phyloP scores from a whole-genome alignment of 2,329 filamentous ascomycete species.

The Teratosphaeria epicoccoides region DNA sequence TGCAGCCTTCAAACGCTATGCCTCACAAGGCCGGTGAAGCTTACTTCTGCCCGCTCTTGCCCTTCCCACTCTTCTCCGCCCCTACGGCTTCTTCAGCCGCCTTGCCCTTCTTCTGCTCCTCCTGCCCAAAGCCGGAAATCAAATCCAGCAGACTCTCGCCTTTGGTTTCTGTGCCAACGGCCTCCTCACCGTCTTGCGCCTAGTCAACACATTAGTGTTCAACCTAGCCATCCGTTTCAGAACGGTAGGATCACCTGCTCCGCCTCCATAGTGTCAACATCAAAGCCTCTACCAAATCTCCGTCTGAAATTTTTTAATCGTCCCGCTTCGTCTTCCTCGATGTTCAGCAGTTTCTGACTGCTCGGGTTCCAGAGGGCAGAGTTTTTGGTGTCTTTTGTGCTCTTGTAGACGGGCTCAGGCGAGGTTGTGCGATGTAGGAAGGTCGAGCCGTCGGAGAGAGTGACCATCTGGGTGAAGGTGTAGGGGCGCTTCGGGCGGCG shows the following conservation, averaged over 20 bases:
- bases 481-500: conserved; percentile 84
- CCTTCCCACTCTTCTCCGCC: conserved; percentile 27
- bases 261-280: conserved; percentile 40
- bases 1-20: too few species aligned
- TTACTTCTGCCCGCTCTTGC: conserved; percentile 26
- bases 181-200: conserved; percentile 40
- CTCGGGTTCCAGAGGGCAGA: conserved; percentile 83
- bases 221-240: background rate
- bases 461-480: conserved; percentile 93
- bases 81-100: conserved; percentile 31
- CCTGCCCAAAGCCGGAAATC: conserved; percentile 38
- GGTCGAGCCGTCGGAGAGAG: conserved; percentile 80
- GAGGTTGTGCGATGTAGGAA: conserved; percentile 71
- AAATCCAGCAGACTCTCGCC: conserved; percentile 49
- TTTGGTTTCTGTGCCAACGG: conserved; percentile 29
- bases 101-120: conserved; percentile 30
- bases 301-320: conserved; percentile 74
- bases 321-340: conserved; percentile 93
- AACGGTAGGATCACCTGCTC: conserved; percentile 15
- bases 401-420: conserved; percentile 51
- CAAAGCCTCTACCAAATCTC: conserved; percentile 75
- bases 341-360: conserved; percentile 67
- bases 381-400: conserved; percentile 78
- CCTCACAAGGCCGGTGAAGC: background rate
- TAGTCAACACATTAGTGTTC: conserved; percentile 6